These are phyloP conservation scores for Amauroascus niger DNA, from an alignment of 2,329 filamentous ascomycete genomes.

Conservation along the genomic window DNA sequence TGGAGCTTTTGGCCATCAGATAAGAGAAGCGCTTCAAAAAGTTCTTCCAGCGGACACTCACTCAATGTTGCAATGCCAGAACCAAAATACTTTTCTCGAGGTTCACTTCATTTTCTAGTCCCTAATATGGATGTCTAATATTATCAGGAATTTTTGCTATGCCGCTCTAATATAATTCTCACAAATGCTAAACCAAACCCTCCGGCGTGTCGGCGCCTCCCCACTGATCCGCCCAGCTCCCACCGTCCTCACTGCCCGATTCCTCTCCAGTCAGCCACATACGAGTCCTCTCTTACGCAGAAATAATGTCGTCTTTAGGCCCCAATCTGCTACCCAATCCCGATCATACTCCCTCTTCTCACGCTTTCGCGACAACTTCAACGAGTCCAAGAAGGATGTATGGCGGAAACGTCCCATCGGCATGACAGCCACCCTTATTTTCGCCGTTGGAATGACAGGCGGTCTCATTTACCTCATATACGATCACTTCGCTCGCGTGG, in stretches of 20 bases:
- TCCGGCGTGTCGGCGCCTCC: slow-evolving; percentile 25
- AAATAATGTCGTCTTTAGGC: slow-evolving; percentile 6
- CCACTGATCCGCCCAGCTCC: slow-evolving; percentile 12
- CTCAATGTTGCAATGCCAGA: too few relatives aligned
- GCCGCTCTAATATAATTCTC: slow-evolving; percentile 9
- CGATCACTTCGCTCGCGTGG: slow-evolving; percentile 35
- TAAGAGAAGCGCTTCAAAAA: too few relatives aligned
- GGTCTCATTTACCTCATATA: slow-evolving; percentile 36
- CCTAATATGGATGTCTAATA: too few relatives aligned
- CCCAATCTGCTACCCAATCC: slow-evolving; percentile 10
- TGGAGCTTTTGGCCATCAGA: neutral
- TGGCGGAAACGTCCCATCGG: slow-evolving; percentile 38
- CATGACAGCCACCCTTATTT: slow-evolving; percentile 35
- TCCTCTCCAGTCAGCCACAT: slow-evolving; percentile 9
- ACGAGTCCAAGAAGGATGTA: slow-evolving; percentile 31
- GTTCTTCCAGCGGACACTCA: too few relatives aligned
- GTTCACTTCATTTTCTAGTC: too few relatives aligned
- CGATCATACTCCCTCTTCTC: slow-evolving; percentile 18
- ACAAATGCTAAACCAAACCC: slow-evolving; percentile 21
- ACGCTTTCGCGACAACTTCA: slow-evolving; percentile 27
- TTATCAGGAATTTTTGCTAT: neutral
- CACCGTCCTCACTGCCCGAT: slow-evolving; percentile 13
- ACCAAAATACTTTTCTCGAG: too few relatives aligned
- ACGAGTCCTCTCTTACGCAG: slow-evolving; percentile 5
- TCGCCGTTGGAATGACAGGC: slow-evolving; percentile 27